A percentile compares a stretch with the other conserved stretches of the same genome.
phyloP scores from a whole-genome alignment of 805 yeast species.

The Debaryomyces prosopidis region DNA sequence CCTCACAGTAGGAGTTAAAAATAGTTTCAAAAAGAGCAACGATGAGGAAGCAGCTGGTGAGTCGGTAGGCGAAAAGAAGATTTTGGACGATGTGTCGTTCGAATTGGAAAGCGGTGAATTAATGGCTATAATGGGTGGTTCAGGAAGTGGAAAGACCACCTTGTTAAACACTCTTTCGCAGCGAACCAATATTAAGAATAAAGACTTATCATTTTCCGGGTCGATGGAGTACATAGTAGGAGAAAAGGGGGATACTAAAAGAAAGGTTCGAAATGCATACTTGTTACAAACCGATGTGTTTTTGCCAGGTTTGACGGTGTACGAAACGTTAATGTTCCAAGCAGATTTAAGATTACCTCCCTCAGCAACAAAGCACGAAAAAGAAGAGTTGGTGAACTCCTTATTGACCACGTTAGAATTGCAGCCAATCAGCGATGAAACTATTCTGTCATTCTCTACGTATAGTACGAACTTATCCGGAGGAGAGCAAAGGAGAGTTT shows the following conservation, averaged over 20 bases:
- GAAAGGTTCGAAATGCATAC: slow-evolving; percentile 51
- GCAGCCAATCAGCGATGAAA: slow-evolving; percentile 59
- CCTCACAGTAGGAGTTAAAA: slow-evolving; percentile 18
- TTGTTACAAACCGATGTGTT: slow-evolving; percentile 76
- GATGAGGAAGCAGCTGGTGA: neutral
- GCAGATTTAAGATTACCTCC: slow-evolving; percentile 68
- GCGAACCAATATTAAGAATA: slow-evolving; percentile 41
- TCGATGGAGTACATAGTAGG: slow-evolving; percentile 30
- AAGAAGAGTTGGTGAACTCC: slow-evolving; percentile 53
- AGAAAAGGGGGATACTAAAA: slow-evolving; percentile 2
- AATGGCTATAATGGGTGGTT: slow-evolving; percentile 83
- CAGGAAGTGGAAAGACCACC: slow-evolving; percentile 87
- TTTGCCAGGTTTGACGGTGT: slow-evolving; percentile 68
- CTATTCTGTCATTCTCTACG: slow-evolving; percentile 46
- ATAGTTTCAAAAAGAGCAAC: neutral
- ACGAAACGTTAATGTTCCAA: slow-evolving; percentile 67
- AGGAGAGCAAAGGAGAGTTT: slow-evolving; percentile 78
- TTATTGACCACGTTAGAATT: slow-evolving; percentile 66
- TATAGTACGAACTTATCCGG: slow-evolving; percentile 70
- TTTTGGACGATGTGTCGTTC: slow-evolving; percentile 51
- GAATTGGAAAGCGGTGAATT: slow-evolving; percentile 61
- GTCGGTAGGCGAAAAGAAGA: slow-evolving; percentile 7
- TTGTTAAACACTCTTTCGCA: slow-evolving; percentile 65
- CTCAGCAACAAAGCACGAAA: slow-evolving; percentile 41
- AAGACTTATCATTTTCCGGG: slow-evolving; percentile 45